A percentile compares a stretch with the other conserved stretches of the same genome.
Conservation (phyloP, 768 basidiomycete genomes). For the Trametes maxima region DNA sequence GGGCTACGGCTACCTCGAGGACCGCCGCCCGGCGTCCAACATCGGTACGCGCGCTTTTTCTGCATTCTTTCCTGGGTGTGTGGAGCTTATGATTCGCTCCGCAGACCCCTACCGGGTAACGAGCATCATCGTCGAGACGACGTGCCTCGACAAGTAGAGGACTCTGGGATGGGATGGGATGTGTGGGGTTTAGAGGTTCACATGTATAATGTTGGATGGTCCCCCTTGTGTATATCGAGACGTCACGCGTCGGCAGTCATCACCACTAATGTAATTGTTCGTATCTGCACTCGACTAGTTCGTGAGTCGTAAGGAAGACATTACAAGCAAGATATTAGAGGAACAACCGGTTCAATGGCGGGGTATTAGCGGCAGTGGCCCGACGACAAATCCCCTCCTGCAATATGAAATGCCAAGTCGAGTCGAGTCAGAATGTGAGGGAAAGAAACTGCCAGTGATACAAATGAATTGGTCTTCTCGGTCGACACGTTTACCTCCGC, state of each 20-base stretch:
- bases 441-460: conserved; percentile 12
- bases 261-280: conserved; percentile 19
- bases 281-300: not conserved
- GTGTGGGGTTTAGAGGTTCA: conserved; percentile 16
- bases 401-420: not conserved
- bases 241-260: conserved; percentile 4
- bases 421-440: not conserved
- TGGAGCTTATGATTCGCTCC: not conserved
- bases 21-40: conserved; percentile 97
- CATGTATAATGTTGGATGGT: conserved; percentile 15
- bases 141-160: conserved; percentile 61
- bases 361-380: not conserved
- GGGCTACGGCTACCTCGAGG: conserved; percentile 95
- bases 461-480: conserved; percentile 13
- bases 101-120: conserved; percentile 96
- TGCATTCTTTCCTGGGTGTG: conserved; percentile 1
- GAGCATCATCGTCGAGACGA: conserved; percentile 86
- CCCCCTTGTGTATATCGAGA: conserved; percentile 12
- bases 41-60: conserved; percentile 63
- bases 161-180: not conserved
- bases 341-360: not conserved
- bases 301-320: not conserved
- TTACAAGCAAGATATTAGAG: not conserved
- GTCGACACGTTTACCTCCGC: conserved; percentile 1
- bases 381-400: not conserved